phyloP scores from a whole-genome alignment of 495 filamentous ascomycete genomes.

The Patellaria atrata region DNA sequence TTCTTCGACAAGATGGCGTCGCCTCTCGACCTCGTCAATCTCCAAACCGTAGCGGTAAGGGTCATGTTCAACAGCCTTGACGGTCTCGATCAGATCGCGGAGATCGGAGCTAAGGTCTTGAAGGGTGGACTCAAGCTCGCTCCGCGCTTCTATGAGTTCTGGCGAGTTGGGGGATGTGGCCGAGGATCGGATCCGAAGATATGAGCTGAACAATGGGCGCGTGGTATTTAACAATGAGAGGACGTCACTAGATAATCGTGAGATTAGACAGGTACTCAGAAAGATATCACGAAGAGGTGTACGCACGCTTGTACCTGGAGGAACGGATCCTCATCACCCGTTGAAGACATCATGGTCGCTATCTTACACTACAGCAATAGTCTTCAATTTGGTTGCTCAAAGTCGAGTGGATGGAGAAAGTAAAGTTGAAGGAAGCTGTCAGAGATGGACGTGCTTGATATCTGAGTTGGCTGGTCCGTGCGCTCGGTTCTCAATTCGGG shows the following conservation, averaged over 20 bases:
- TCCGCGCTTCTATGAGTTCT: slow-evolving; percentile 69
- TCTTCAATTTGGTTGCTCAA: no score
- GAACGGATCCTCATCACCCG: slow-evolving; percentile 19
- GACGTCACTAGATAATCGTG: slow-evolving; percentile 57
- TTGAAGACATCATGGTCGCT: slow-evolving; percentile 15
- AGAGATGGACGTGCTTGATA: no score
- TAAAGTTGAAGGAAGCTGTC: no score
- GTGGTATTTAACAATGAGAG: slow-evolving; percentile 63
- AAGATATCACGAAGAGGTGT: neutral
- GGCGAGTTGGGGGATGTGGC: slow-evolving; percentile 55
- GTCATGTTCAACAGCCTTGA: slow-evolving; percentile 76
- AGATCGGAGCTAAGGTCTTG: slow-evolving; percentile 71
- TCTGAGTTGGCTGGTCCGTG: no score
- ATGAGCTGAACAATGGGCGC: slow-evolving; percentile 80
- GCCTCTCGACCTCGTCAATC: slow-evolving; percentile 62
- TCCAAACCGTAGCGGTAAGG: slow-evolving; percentile 83
- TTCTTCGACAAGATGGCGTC: slow-evolving; percentile 73
- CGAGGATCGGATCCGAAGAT: slow-evolving; percentile 87
- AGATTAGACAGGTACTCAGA: slow-evolving; percentile 10
- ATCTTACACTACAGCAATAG: no score
- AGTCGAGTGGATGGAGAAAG: no score
- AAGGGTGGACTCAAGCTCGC: slow-evolving; percentile 67
- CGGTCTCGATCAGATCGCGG: slow-evolving; percentile 73
- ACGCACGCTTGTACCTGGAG: slow-evolving; percentile 20
- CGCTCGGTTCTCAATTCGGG: no score